Conservation (phyloP, 306 rosid species). For the Arachis hypogaea region DNA sequence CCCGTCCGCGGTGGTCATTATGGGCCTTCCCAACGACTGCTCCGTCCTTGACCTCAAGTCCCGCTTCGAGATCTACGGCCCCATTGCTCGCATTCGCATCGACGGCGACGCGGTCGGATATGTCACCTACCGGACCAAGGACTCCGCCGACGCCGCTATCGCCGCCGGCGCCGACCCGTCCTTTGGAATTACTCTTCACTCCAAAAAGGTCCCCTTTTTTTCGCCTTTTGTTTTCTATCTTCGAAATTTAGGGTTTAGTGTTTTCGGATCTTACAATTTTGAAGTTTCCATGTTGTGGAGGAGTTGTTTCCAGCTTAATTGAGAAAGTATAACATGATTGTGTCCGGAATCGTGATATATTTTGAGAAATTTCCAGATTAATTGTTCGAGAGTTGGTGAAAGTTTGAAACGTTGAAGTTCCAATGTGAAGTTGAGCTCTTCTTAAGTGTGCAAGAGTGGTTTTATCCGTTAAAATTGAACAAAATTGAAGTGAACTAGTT, state of each 20-base stretch:
- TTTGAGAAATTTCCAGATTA: neutral
- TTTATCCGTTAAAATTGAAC: neutral
- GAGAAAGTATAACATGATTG: neutral
- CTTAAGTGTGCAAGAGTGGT: neutral
- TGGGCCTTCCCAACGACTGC: conserved; percentile 75
- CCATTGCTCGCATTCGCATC: conserved; percentile 89
- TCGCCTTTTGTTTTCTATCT: neutral
- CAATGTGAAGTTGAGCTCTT: no score
- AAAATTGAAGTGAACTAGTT: neutral
- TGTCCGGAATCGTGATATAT: neutral
- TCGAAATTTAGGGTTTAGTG: neutral
- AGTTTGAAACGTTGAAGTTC: neutral
- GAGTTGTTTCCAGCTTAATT: neutral
- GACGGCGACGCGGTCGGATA: conserved; percentile 78
- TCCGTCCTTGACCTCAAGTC: conserved; percentile 92
- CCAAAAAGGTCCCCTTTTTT: conserved; percentile 56
- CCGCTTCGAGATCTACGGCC: conserved; percentile 92
- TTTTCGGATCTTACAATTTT: neutral
- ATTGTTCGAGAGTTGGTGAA: neutral
- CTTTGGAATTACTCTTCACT: conserved; percentile 68
- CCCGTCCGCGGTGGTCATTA: conserved; percentile 71
- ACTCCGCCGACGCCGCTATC: conserved; percentile 75
- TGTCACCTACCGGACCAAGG: conserved; percentile 66
- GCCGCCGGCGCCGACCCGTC: conserved; percentile 77
- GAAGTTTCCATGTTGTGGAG: neutral